phyloP scores from a whole-genome alignment of 2,329 filamentous ascomycete species.

The Bertia moriformis region DNA sequence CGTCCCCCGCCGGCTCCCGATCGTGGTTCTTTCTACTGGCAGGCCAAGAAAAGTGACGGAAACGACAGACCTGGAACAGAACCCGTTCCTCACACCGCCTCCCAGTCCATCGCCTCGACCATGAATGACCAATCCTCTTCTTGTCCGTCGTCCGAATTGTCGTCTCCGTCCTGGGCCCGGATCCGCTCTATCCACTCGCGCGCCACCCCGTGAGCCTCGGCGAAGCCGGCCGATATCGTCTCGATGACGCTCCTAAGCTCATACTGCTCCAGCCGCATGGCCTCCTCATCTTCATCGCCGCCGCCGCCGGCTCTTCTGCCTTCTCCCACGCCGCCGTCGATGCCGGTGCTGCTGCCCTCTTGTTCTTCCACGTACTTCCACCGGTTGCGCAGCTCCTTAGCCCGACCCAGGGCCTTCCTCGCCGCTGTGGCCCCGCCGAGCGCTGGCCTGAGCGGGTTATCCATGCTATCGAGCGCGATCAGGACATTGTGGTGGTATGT shows the following conservation, averaged over 20 bases:
- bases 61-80: no score
- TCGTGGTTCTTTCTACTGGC: no score
- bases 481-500: conserved; percentile 60
- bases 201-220: no score
- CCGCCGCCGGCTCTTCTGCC: conserved; percentile 1
- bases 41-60: no score
- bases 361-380: conserved; percentile 51
- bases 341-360: conserved; percentile 7
- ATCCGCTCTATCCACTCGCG: no score
- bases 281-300: conserved; percentile 13
- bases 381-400: conserved; percentile 56
- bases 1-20: no score
- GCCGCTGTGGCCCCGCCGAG: conserved; percentile 28
- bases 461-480: conserved; percentile 37
- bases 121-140: conserved; percentile 37
- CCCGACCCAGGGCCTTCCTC: conserved; percentile 37
- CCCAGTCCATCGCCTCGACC: conserved; percentile 46
- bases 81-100: conserved; percentile 23
- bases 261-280: conserved; percentile 11
- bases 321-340: not conserved
- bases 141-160: conserved; percentile 4
- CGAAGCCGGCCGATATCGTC: no score
- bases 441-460: conserved; percentile 37
- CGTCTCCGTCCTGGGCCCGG: conserved; percentile 1
- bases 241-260: no score